phyloP scores from a whole-genome alignment of 1,139 yeast species.

The Nematodospora anomalae region DNA sequence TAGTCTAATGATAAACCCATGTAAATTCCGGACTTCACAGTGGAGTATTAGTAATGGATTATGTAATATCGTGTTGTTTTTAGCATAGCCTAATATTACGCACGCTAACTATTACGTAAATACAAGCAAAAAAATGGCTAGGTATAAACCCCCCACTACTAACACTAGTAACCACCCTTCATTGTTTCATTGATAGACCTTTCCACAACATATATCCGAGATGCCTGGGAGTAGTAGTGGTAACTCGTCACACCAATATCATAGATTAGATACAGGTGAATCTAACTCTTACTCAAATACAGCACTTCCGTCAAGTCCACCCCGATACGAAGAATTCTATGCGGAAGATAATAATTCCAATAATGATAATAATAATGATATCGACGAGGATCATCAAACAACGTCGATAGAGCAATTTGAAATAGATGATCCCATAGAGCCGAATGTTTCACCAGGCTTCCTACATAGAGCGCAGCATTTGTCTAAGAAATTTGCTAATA shows the following conservation, averaged over 20 bases:
- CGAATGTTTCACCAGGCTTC: constrained; percentile 19
- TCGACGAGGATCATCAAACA: constrained; percentile 5
- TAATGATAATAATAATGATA: not conserved
- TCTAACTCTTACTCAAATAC: constrained; percentile 1
- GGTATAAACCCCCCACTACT: too few relatives aligned
- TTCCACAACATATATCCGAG: too few relatives aligned
- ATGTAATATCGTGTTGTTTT: too few relatives aligned
- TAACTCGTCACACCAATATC: constrained; percentile 1
- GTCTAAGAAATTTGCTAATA: constrained; percentile 35
- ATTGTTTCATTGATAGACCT: too few relatives aligned
- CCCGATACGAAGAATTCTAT: constrained; percentile 28
- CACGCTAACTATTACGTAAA: too few relatives aligned
- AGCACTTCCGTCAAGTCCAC: constrained; percentile 28
- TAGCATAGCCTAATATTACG: too few relatives aligned
- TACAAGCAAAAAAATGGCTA: too few relatives aligned
- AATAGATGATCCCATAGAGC: constrained; percentile 34
- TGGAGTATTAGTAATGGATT: too few relatives aligned
- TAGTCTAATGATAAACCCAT: too few relatives aligned
- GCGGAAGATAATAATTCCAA: constrained; percentile 7
- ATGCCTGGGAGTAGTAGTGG: not conserved
- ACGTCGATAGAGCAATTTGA: constrained; percentile 41
- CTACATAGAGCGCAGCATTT: constrained; percentile 30
- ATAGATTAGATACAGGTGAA: constrained; percentile 5
- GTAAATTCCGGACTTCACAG: too few relatives aligned
- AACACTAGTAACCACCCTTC: too few relatives aligned